Evolutionary conservation across 352 stramenopile species (phyloP).

Genomic region (Phytophthora pini): DNA sequence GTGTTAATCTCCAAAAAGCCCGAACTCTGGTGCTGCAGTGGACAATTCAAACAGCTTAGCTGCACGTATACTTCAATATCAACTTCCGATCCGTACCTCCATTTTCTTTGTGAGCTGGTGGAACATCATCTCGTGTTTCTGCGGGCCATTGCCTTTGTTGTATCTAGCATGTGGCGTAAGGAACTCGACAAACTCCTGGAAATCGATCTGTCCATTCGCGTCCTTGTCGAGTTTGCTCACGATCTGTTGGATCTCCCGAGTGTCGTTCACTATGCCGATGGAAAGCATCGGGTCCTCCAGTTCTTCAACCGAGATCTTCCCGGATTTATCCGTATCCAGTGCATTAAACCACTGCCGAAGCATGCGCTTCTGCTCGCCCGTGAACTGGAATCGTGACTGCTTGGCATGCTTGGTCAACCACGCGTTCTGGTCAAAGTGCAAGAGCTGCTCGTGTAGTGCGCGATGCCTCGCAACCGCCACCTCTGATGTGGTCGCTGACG

Average conservation of each 20-base stretch:
- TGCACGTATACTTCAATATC: not conserved
- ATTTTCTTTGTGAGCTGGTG: constrained; percentile 82
- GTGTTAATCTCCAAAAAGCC: constrained; percentile 82
- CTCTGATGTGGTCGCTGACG: constrained; percentile 4
- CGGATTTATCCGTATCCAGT: constrained; percentile 67
- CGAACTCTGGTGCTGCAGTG: constrained; percentile 63
- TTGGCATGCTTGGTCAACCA: constrained; percentile 79
- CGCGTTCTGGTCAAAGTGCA: constrained; percentile 65
- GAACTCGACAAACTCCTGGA: constrained; percentile 81
- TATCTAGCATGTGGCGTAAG: constrained; percentile 63
- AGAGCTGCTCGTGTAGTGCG: constrained; percentile 55
- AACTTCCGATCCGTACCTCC: constrained; percentile 46
- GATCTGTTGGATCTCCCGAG: constrained; percentile 65
- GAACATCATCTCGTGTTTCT: constrained; percentile 78
- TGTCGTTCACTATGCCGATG: constrained; percentile 76
- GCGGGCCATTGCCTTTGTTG: constrained; percentile 43
- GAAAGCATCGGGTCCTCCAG: constrained; percentile 83
- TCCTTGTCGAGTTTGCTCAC: constrained; percentile 73
- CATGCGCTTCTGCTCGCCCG: constrained; percentile 75
- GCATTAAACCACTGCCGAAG: constrained; percentile 81
- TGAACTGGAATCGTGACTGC: constrained; percentile 68
- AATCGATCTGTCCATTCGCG: constrained; percentile 77
- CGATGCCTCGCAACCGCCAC: constrained; percentile 37
- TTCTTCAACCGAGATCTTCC: constrained; percentile 81
- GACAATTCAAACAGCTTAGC: constrained; percentile 6